A percentile compares a stretch with the other conserved stretches of the same genome.
phyloP scores from a whole-genome alignment of 352 stramenopile genomes.

The Blastocystis sp. region DNA sequence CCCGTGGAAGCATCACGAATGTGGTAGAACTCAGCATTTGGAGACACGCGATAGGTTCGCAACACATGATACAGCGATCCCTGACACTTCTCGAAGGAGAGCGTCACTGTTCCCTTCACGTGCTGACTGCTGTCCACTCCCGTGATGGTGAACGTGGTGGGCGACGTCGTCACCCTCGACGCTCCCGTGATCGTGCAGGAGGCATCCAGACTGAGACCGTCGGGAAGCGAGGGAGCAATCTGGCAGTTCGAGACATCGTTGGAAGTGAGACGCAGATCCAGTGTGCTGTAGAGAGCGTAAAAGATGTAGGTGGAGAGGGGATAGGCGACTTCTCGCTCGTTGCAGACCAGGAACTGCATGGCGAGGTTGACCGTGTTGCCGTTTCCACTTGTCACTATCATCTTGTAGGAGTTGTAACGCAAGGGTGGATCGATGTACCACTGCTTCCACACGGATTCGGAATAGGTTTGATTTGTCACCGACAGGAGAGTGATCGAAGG shows the following conservation, averaged over 20 bases:
- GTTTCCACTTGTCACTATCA: not conserved
- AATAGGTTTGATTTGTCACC: not conserved
- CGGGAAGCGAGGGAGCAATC: not conserved
- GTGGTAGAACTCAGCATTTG: too few relatives aligned
- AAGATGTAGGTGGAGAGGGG: not conserved
- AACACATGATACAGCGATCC: too few relatives aligned
- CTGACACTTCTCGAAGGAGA: too few relatives aligned
- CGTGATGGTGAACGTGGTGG: too few relatives aligned
- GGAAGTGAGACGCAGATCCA: not conserved
- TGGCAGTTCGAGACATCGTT: not conserved
- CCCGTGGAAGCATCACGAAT: too few relatives aligned
- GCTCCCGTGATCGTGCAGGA: not conserved
- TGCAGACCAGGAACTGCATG: not conserved
- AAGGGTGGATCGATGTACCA: not conserved
- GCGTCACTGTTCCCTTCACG: too few relatives aligned
- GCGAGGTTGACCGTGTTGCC: not conserved
- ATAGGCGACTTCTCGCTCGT: not conserved
- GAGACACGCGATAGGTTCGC: too few relatives aligned
- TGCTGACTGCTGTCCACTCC: too few relatives aligned
- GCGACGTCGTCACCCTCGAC: too few relatives aligned
- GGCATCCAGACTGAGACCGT: not conserved
- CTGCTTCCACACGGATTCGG: not conserved
- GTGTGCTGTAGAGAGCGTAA: not conserved
- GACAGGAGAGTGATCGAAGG: not conserved
- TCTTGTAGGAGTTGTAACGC: not conserved